A percentile compares a stretch with the other conserved stretches of the same genome.
Conservation (phyloP, 2,329 filamentous ascomycete species). For the Diaporthe helianthi region DNA sequence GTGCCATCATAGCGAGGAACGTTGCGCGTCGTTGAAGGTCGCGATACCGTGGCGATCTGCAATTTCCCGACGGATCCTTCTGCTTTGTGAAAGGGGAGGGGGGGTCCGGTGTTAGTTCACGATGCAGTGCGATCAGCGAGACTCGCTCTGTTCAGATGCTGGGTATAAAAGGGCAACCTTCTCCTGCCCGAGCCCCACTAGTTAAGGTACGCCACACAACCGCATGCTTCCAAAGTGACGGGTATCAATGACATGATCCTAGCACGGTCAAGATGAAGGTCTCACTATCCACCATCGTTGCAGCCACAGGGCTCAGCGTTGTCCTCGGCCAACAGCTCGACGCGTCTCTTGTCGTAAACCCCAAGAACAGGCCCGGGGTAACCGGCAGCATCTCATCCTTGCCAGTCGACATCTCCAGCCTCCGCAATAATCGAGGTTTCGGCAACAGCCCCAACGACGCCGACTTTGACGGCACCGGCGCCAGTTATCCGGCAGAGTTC, state of each 20-base stretch:
- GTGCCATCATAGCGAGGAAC: slow-evolving; percentile 8
- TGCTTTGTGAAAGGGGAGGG: not conserved
- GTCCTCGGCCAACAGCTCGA: not conserved
- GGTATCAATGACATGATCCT: not conserved
- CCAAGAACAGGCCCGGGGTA: slow-evolving; percentile 31
- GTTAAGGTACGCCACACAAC: not conserved
- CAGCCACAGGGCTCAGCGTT: not conserved
- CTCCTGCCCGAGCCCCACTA: not conserved
- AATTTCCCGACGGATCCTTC: slow-evolving; percentile 7
- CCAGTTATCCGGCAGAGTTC: slow-evolving; percentile 35
- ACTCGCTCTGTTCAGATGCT: not conserved
- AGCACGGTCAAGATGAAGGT: not conserved
- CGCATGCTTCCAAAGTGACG: not conserved
- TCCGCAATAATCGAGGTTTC: slow-evolving; percentile 36
- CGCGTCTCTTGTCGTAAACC: slow-evolving; percentile 30
- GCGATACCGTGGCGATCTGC: not conserved
- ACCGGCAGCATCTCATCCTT: slow-evolving; percentile 16
- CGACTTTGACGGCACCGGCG: slow-evolving; percentile 36
- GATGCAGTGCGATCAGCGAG: not conserved
- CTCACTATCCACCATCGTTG: not conserved
- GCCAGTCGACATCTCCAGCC: slow-evolving; percentile 33
- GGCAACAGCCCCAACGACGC: slow-evolving; percentile 34
- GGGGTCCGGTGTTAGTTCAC: not conserved
- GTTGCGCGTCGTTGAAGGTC: not conserved
- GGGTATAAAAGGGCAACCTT: not conserved